These are phyloP conservation scores for Theileria annulata DNA, from an alignment of 169 alveolate genomes.

Conservation along the genomic window DNA sequence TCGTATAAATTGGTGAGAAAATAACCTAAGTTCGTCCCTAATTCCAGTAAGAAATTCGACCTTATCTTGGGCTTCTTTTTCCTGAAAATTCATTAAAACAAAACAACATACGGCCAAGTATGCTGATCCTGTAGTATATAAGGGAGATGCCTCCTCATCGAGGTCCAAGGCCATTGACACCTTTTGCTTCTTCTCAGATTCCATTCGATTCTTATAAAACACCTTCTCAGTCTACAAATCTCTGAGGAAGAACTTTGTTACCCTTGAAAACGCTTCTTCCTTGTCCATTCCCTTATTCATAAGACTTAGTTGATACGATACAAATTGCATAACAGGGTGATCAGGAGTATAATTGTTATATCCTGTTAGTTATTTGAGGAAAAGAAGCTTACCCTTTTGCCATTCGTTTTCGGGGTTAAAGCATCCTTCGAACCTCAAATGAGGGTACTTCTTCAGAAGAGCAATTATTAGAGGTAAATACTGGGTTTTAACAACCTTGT, in stretches of 20 bases:
- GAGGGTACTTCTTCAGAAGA: constrained; percentile 80
- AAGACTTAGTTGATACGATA: constrained; percentile 49
- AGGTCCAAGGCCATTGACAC: constrained; percentile 74
- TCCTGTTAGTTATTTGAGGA: constrained; percentile 29
- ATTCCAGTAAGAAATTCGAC: constrained; percentile 36
- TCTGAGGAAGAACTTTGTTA: neutral
- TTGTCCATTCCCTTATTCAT: constrained; percentile 74
- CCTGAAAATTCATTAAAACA: constrained; percentile 16
- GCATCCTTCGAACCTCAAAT: constrained; percentile 81
- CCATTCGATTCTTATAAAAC: constrained; percentile 76
- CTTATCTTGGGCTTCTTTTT: constrained; percentile 61
- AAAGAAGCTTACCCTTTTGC: constrained; percentile 75
- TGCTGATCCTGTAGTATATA: constrained; percentile 73
- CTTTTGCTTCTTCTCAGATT: constrained; percentile 68
- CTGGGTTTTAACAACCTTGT: constrained; percentile 67
- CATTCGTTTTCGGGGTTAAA: constrained; percentile 81
- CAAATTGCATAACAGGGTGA: constrained; percentile 69
- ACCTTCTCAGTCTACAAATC: constrained; percentile 65
- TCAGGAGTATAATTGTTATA: constrained; percentile 43
- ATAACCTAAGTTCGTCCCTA: constrained; percentile 57
- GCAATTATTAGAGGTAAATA: constrained; percentile 69
- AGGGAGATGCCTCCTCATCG: constrained; percentile 68
- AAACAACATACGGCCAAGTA: constrained; percentile 31
- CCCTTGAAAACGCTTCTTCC: constrained; percentile 69
- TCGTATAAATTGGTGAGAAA: neutral